Percentiles rank a stretch among this genome's conserved stretches.
Conservation (phyloP, 805 yeast species). For the Starmerella ratchasimensis region DNA sequence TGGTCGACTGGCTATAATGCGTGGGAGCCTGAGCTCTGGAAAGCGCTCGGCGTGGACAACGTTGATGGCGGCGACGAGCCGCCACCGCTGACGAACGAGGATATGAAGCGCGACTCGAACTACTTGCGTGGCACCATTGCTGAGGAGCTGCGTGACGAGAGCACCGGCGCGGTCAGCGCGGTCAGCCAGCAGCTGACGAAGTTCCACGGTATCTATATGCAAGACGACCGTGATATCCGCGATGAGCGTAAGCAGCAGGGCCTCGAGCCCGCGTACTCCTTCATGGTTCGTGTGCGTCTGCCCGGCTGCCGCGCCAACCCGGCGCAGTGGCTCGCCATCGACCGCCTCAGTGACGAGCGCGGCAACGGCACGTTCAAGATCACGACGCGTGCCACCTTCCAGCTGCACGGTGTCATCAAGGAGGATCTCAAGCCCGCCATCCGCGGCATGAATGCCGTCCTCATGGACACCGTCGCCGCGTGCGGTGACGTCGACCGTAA, state of each 20-base stretch:
- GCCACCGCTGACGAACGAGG: slow-evolving; percentile 87
- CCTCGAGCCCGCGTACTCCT: slow-evolving; percentile 87
- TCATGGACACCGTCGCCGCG: slow-evolving; percentile 92
- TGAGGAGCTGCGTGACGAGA: slow-evolving; percentile 63
- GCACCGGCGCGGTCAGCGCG: slow-evolving; percentile 85
- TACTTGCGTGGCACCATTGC: slow-evolving; percentile 86
- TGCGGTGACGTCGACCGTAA: slow-evolving; percentile 98
- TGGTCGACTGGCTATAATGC: slow-evolving; percentile 76
- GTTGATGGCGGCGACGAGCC: slow-evolving; percentile 79
- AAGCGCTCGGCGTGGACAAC: slow-evolving; percentile 71
- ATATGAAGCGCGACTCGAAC: slow-evolving; percentile 77
- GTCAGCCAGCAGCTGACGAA: slow-evolving; percentile 88
- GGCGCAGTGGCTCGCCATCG: slow-evolving; percentile 75
- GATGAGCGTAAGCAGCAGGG: slow-evolving; percentile 88
- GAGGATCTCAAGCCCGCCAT: slow-evolving; percentile 79
- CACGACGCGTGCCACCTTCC: slow-evolving; percentile 95
- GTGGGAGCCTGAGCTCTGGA: slow-evolving; percentile 83
- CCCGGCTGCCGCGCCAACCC: slow-evolving; percentile 90
- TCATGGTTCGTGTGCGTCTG: slow-evolving; percentile 89
- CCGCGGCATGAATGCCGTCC: slow-evolving; percentile 78
- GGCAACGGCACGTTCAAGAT: slow-evolving; percentile 91
- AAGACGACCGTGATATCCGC: slow-evolving; percentile 92
- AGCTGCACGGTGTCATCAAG: slow-evolving; percentile 87
- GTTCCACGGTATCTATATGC: slow-evolving; percentile 97
- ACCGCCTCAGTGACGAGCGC: slow-evolving; percentile 58